Conservation (phyloP, 2,329 filamentous ascomycete species). For the Septoria petroselini region DNA sequence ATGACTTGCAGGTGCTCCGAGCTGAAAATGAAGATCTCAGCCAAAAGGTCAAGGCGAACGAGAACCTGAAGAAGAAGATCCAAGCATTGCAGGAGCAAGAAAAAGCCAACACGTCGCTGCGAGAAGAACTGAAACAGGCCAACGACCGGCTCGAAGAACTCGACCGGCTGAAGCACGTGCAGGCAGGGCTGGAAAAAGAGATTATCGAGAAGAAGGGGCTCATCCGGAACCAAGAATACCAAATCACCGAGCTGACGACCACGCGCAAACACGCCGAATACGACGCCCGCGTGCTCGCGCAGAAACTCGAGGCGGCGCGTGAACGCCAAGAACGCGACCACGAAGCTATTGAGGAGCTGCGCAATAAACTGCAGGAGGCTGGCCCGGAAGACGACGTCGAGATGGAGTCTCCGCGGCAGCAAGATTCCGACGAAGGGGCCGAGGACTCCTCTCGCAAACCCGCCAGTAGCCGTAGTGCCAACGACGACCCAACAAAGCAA, state of each 20-base stretch:
- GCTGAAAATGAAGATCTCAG: conserved; percentile 50
- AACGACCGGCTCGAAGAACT: conserved; percentile 47
- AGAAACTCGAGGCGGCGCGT: conserved; percentile 48
- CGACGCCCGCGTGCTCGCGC: conserved; percentile 47
- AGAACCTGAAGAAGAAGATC: conserved; percentile 55
- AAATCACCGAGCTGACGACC: conserved; percentile 51
- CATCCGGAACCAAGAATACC: conserved; percentile 51
- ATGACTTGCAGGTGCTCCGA: conserved; percentile 50
- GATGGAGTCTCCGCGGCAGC: conserved; percentile 22
- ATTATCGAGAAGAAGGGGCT: conserved; percentile 52
- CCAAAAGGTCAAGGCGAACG: conserved; percentile 51
- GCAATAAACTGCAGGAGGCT: conserved; percentile 45
- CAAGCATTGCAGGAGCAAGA: conserved; percentile 50
- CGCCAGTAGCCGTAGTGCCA: too few species aligned
- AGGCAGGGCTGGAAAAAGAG: conserved; percentile 47
- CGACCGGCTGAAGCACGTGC: conserved; percentile 46
- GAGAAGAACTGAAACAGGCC: conserved; percentile 46
- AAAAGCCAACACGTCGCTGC: conserved; percentile 43
- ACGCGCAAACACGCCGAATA: conserved; percentile 49
- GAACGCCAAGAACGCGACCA: conserved; percentile 50
- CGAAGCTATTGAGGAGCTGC: conserved; percentile 48
- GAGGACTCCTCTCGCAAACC: conserved; percentile 15
- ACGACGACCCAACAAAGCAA: conserved; percentile 34
- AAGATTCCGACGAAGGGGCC: conserved; percentile 17
- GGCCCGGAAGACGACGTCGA: conserved; percentile 37